Evolutionary conservation across 23 red algal genomes (phyloP).

Genomic region (Gracilaria gracilis): DNA sequence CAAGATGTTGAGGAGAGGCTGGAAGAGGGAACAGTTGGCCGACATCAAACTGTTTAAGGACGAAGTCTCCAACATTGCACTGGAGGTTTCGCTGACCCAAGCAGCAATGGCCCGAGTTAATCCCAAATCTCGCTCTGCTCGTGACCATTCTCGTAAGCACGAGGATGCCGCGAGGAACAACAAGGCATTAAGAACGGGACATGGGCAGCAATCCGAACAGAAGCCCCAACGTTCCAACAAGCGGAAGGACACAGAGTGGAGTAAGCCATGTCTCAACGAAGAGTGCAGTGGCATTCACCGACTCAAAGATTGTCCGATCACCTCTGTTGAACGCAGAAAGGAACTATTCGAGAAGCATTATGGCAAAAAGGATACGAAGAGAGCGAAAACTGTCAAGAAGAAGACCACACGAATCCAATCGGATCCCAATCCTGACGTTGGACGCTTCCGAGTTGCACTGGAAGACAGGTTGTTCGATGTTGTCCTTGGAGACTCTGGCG

Average conservation of each 20-base stretch:
- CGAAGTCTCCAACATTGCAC: not conserved
- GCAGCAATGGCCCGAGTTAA: not conserved
- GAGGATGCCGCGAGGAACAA: not conserved
- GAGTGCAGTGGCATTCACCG: not conserved
- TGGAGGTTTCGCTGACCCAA: not conserved
- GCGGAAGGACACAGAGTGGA: not conserved
- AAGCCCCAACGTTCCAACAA: not conserved
- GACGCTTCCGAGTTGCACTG: not conserved
- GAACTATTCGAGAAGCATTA: slow-evolving; percentile 39
- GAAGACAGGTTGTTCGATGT: not conserved
- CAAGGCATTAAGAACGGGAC: not conserved
- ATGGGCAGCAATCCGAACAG: not conserved
- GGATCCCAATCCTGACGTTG: not conserved
- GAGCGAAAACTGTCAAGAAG: not conserved
- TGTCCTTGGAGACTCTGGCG: slow-evolving; percentile 35
- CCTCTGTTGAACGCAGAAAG: not conserved
- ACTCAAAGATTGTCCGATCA: not conserved
- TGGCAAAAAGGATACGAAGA: not conserved
- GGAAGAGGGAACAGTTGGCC: not conserved
- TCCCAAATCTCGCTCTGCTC: not conserved
- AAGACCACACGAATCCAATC: not conserved
- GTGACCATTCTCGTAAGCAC: not conserved
- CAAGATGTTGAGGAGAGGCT: not conserved
- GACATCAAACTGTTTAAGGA: not conserved
- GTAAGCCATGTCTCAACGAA: not conserved